Conservation (phyloP, 2,329 filamentous ascomycete genomes). For the Didymella keratinophila region DNA sequence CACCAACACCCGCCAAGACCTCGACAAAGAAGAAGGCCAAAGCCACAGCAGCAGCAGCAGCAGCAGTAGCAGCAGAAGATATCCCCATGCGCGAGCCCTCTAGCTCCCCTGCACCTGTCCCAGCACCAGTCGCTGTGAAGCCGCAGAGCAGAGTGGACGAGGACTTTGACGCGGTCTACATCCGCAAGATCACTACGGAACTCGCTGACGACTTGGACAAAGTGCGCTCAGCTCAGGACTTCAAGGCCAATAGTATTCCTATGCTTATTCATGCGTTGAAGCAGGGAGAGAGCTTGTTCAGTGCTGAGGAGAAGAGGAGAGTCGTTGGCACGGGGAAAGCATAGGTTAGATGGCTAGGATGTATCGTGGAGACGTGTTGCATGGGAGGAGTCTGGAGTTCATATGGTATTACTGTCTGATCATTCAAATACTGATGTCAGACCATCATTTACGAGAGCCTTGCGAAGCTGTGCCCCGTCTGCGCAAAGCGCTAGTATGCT, state of each 20-base stretch:
- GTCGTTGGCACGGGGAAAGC: slow-evolving; percentile 40
- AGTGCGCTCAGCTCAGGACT: slow-evolving; percentile 73
- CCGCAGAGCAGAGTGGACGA: slow-evolving; percentile 25
- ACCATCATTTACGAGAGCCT: not conserved
- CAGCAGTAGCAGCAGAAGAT: slow-evolving; percentile 16
- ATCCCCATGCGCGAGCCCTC: slow-evolving; percentile 32
- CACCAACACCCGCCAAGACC: slow-evolving; percentile 17
- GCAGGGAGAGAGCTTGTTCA: slow-evolving; percentile 71
- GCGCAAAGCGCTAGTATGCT: slow-evolving; percentile 26
- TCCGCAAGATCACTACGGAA: slow-evolving; percentile 73
- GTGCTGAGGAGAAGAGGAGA: slow-evolving; percentile 59
- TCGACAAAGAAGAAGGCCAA: slow-evolving; percentile 26
- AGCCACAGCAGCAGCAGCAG: slow-evolving; percentile 2
- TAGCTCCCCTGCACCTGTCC: slow-evolving; percentile 13
- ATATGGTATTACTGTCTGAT: not conserved
- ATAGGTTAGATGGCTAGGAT: slow-evolving; percentile 2
- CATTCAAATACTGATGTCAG: not conserved
- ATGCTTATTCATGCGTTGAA: slow-evolving; percentile 73
- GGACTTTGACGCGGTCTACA: slow-evolving; percentile 70
- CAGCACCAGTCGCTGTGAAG: slow-evolving; percentile 9
- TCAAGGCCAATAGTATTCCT: slow-evolving; percentile 67
- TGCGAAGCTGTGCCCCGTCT: not conserved
- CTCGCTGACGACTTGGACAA: slow-evolving; percentile 78
- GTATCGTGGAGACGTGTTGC: slow-evolving; percentile 10
- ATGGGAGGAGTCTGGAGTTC: slow-evolving; percentile 26